Evolutionary conservation across 1,284 basidiomycete species (phyloP).

Genomic region (Austroboletus niveus): DNA sequence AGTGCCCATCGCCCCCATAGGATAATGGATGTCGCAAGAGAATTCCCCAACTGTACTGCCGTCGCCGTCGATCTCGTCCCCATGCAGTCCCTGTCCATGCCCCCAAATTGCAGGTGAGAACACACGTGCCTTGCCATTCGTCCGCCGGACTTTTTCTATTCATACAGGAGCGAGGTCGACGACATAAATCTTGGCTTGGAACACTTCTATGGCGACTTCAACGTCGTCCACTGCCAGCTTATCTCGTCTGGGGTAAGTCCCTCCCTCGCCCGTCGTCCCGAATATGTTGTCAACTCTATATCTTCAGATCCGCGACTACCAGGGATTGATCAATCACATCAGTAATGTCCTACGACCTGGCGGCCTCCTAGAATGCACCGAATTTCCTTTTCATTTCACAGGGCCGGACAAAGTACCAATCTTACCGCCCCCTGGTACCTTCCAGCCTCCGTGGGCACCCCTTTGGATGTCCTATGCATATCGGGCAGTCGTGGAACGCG

Average conservation of each 20-base stretch:
- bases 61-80: conserved; percentile 78
- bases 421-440: conserved; percentile 38
- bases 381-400: conserved; percentile 67
- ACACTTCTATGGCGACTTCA: conserved; percentile 74
- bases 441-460: conserved; percentile 53
- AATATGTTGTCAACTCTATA: conserved; percentile 9
- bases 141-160: conserved; percentile 7
- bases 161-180: conserved; percentile 70
- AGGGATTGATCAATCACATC: conserved; percentile 63
- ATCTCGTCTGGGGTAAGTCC: conserved; percentile 65
- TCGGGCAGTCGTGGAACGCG: conserved; percentile 50
- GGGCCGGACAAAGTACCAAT: conserved; percentile 48
- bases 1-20: conserved; percentile 37
- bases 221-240: conserved; percentile 69
- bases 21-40: conserved; percentile 70
- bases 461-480: conserved; percentile 57
- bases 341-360: conserved; percentile 63
- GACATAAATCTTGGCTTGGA: conserved; percentile 80
- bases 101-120: conserved; percentile 63
- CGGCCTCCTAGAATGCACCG: conserved; percentile 62
- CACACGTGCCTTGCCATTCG: not conserved
- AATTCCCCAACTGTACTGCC: conserved; percentile 65
- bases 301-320: conserved; percentile 65
- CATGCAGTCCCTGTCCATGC: conserved; percentile 70
- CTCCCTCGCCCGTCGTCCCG: conserved; percentile 8